Conservation (phyloP, 805 yeast genomes). For the Candida berthetii region DNA sequence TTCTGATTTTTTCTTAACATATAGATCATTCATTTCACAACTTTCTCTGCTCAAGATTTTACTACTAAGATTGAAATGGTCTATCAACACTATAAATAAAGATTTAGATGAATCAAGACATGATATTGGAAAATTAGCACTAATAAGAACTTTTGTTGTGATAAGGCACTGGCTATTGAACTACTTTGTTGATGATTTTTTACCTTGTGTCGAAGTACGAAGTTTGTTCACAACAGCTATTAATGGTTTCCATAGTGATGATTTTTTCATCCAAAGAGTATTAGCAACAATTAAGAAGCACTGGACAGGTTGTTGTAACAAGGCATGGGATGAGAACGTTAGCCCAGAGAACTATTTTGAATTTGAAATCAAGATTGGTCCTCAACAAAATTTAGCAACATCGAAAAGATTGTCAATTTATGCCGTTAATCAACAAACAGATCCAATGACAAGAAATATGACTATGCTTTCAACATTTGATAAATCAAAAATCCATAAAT, state of each 20-base stretch:
- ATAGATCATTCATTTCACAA: slow-evolving; percentile 62
- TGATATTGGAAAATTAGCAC: slow-evolving; percentile 55
- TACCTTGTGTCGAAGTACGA: slow-evolving; percentile 44
- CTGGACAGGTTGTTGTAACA: slow-evolving; percentile 36
- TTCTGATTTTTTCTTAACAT: slow-evolving; percentile 84
- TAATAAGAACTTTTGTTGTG: slow-evolving; percentile 80
- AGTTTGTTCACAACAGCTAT: slow-evolving; percentile 33
- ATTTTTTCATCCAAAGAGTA: slow-evolving; percentile 27
- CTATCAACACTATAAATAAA: slow-evolving; percentile 34
- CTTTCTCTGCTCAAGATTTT: slow-evolving; percentile 53
- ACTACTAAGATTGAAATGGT: slow-evolving; percentile 67
- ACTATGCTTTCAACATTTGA: slow-evolving; percentile 26
- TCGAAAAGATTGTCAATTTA: slow-evolving; percentile 27
- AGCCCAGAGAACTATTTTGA: slow-evolving; percentile 10
- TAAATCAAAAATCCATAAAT: slow-evolving; percentile 12
- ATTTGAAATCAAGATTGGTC: slow-evolving; percentile 20
- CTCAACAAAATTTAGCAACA: slow-evolving; percentile 13
- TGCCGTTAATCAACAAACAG: slow-evolving; percentile 29
- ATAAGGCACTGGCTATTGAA: slow-evolving; percentile 87
- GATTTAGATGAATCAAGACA: slow-evolving; percentile 19
- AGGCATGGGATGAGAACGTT: slow-evolving; percentile 25
- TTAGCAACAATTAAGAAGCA: slow-evolving; percentile 39
- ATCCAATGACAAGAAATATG: slow-evolving; percentile 36
- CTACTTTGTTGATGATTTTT: slow-evolving; percentile 82
- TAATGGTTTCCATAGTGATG: slow-evolving; percentile 10